Evolutionary conservation across 75 land plant species (phyloP), one percentile per base, ranked within the genome.

Genomic region (Pinus albicaulis): DNA sequence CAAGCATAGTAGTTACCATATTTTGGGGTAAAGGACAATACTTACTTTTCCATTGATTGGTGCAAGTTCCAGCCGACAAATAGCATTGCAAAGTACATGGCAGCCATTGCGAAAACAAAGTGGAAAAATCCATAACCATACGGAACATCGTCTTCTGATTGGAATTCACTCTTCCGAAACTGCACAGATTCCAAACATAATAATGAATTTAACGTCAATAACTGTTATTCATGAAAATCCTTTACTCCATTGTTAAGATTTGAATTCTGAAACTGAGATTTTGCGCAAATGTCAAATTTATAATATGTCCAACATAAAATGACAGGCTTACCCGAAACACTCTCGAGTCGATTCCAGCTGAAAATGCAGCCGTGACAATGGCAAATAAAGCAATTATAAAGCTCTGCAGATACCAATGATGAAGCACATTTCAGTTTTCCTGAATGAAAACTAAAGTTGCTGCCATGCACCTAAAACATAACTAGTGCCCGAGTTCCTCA

Each of bases 71-170:
- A 95, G 79, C 89, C 92, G 55, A 91, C 84, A 72, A 95, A 90
- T 20, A 95, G 69, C 96, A 95, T 95, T 24, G 92, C 96, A 71
- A 95, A 95, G 82, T 95, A 93, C 98, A 91, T 93, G 10, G 95
- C 86, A 25, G 96, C 98, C 74, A 89, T 76, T 8, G 96, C 77
- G 75, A 95, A 95, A 22, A 91, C 79, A 59, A 91, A 81, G 71
- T 95, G 98, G 80, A 92, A 95, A 57, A 93, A 88, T 13, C 91
- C 95, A 75, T 95, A 95, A 11, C 81, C 82, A 73, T 95, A 95
- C 41, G 93, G 91, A 38, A 91, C 79, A 59, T 86, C 84, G 65
- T 92, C 86, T 55, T 83, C 90, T 23, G 34, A 56, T 17, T 74
- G 77, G 31, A 14, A 78, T 26, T 88, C 83, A 55, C 83, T 87